A percentile compares a stretch with the other conserved stretches of the same genome.
phyloP scores from a whole-genome alignment of 148 eudicot species.

The Suaeda aralocaspica region DNA sequence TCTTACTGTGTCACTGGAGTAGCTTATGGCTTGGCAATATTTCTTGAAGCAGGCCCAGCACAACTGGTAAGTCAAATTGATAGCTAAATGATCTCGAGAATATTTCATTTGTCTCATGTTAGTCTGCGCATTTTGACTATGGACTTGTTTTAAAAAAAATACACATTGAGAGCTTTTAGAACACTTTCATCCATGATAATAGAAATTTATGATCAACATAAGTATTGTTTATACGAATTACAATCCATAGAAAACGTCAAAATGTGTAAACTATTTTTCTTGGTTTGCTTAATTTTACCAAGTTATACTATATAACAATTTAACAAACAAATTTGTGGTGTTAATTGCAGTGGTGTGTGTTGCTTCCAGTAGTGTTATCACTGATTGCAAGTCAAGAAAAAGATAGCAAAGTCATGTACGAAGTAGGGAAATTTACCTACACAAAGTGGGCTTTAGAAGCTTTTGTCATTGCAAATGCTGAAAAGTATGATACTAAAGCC shows the following conservation, averaged over 20 bases:
- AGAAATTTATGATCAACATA: too few species aligned
- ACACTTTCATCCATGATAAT: too few species aligned
- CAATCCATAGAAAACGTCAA: too few species aligned
- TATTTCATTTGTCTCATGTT: too few species aligned
- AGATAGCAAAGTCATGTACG: conserved; percentile 39
- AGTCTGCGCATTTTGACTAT: too few species aligned
- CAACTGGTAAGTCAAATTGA: conserved; percentile 54
- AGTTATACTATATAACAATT: neutral
- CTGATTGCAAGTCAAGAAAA: conserved; percentile 81
- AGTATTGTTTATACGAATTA: too few species aligned
- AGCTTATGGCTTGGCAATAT: conserved; percentile 79
- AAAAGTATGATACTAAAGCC: conserved; percentile 42
- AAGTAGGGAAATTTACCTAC: conserved; percentile 44
- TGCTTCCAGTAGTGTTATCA: conserved; percentile 85
- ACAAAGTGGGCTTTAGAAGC: conserved; percentile 94
- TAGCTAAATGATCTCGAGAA: neutral
- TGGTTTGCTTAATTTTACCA: neutral
- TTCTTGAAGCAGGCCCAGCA: conserved; percentile 68
- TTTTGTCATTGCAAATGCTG: conserved; percentile 83
- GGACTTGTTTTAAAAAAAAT: too few species aligned
- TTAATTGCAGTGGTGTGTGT: conserved; percentile 75
- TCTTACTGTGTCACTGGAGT: conserved; percentile 97
- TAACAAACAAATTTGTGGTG: neutral
- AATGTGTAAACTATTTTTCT: too few species aligned
- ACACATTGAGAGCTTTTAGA: too few species aligned